Base-by-base conservation (phyloP, 805 yeast genomes). In the Maudiozyma barnettii region DNA sequence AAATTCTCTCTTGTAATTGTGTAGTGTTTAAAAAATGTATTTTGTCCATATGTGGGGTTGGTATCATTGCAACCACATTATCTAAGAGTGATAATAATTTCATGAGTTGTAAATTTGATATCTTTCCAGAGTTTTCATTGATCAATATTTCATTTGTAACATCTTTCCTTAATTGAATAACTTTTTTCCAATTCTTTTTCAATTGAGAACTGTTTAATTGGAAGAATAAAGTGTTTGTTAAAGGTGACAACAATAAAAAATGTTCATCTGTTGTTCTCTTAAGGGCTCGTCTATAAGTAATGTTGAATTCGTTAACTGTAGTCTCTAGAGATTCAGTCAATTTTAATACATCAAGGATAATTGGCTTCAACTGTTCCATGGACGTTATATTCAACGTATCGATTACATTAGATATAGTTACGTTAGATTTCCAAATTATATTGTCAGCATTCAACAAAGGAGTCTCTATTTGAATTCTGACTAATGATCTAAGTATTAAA, bases 181-280 rank as follows among this genome's bases (percentile, higher is more conserved):
- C 64, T 29, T 61, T 67, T 3, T 56, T 49, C 59, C 75, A 74
- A 0, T 79, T 75, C 37, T 65, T 66, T 18, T 67, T 64, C 49
- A 75, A 76, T 45, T 72, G 76, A 35, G 74, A 70, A 14, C 60
- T 67, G 2, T 71, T 71, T 45, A 82, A 66, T 57, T 80, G 85
- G 41, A 76, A 58, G 52, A 71, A 75, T n/a, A 82, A 63, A 0
- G 81, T 72, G 51, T 75, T 75, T 0, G 84, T 78, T 45, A 82
- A 61, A 0, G 89, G 89, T 10, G 82, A 73, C 19, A 82, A 63
- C 2, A 76, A 67, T 20, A 79, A 58, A 13, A 81, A 63, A 35
- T 64, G 55, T 14, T 54, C 57, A 37, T 46, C 54, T 0, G 50
- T 49, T 19, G 49, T 51, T 5, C 52, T 51, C 33, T 58, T 58